Evolutionary conservation across 2,329 filamentous ascomycete genomes (phyloP).

Genomic region (Didymella segeticola): DNA sequence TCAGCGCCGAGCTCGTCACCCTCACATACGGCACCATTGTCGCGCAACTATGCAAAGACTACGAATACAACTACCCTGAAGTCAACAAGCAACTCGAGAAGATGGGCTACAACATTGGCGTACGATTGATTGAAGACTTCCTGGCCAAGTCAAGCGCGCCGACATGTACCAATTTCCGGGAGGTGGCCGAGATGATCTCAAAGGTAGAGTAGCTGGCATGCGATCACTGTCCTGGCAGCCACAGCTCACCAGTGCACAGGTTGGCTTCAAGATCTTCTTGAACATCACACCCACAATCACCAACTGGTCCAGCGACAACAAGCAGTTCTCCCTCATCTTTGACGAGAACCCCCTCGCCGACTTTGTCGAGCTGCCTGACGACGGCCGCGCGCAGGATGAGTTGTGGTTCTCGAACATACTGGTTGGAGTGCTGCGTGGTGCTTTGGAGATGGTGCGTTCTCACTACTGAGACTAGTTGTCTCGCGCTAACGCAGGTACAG

Average conservation of each 20-base stretch:
- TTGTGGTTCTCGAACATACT: constrained; percentile 98
- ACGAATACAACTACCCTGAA: constrained; percentile 89
- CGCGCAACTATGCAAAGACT: constrained; percentile 94
- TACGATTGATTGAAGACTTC: constrained; percentile 96
- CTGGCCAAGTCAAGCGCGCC: constrained; percentile 92
- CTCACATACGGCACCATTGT: constrained; percentile 98
- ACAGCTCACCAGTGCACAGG: constrained; percentile 57
- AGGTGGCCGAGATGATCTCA: constrained; percentile 96
- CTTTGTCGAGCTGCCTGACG: constrained; percentile 96
- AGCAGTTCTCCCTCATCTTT: constrained; percentile 94
- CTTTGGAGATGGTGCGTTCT: constrained; percentile 84
- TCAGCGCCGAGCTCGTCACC: constrained; percentile 96
- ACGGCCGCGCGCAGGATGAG: constrained; percentile 93
- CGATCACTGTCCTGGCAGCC: not conserved
- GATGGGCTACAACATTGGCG: constrained; percentile 98
- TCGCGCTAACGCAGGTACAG: constrained; percentile 47
- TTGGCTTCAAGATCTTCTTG: constrained; percentile 98
- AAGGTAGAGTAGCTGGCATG: constrained; percentile 63
- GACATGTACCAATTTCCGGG: constrained; percentile 88
- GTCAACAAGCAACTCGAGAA: constrained; percentile 98
- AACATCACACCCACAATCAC: constrained; percentile 93
- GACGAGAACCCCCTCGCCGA: constrained; percentile 97
- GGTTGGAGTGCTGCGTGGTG: constrained; percentile 88
- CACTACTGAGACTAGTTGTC: not conserved
- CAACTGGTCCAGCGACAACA: constrained; percentile 95